Evolutionary conservation across 1,139 yeast species (phyloP), one percentile per base, ranked within the genome.

Genomic region (Saccharomyces hybrid): DNA sequence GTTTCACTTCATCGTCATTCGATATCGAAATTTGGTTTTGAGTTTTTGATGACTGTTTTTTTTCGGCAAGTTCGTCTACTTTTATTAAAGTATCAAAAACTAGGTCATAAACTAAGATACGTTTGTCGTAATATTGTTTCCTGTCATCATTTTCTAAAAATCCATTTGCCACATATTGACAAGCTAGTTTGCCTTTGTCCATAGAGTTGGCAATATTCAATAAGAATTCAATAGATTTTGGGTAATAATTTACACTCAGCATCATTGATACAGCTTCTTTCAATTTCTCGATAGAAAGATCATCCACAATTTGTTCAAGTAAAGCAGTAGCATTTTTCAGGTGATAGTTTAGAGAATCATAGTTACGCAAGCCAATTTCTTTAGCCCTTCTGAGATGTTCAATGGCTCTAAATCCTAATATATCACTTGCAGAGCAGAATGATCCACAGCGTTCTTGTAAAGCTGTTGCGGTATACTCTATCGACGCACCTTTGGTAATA

Each of bases 371-470:
- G 1, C 88, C 90, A 59, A 83, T 80, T 57, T 82, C 86, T 65
- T 87, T 88, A 0, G 98, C 98, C 64, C 85, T 83, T 56, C 95
- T 87, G 63, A 95, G 75, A 66, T 87, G 89, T 68, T 95, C 99
- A 63, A 90, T 83, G 0, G 98, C 99, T 71, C 93, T 88, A 75
- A 91, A 95, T 26, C 95, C 88, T 57, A 90, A 79, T 31, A 93
- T 97, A 71, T 95, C 99, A 63, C 88, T 89, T 9, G 96, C 83
- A 0, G 97, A 89, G 66, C 98, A 95, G 71, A 90, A 95, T 1
- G 96, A 85, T 1, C 96, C 96, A 74, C 99, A 95, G 60, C 95
- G 84, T 53, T 88, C 95, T 70, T 93, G 96, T 53, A 95, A 75
- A 1, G 95, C 84, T 32, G 85, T 82, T 0, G 98, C 95, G 55